Evolutionary conservation across 2,329 filamentous ascomycete species (phyloP), one percentile per base, ranked within the genome.

Genomic region (Sporothrix euskadiensis): DNA sequence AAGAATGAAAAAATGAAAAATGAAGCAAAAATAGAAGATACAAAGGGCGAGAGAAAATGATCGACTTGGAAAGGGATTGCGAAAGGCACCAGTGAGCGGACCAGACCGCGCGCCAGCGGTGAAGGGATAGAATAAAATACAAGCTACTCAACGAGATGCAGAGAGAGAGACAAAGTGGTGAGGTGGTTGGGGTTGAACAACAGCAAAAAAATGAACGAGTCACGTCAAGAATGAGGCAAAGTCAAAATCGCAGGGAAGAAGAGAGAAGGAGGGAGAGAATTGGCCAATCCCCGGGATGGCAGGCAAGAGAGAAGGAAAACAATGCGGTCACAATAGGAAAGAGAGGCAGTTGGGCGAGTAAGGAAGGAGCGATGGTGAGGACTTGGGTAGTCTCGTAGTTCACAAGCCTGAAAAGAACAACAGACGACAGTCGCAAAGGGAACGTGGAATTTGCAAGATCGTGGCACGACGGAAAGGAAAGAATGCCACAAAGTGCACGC

Each of bases 321-420:
- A 47, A 22, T 16, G 6, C 26, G n/a, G 69, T 61, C 69, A 47
- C 16, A 71, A 35, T 4, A 61, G 69, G 69, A 32, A 71, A 26
- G 39, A 61, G 39, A 35, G 44, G 65, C 65, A 68, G 22, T 44
- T 71, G 47, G 22, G 4, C 32, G n/a, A 12, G 35, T 14, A 19
- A 59, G 69, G 70, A 71, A 71, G 70, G 70, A 71, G 57, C 70
- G 70, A 71, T 59, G 57, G 35, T 35, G 35, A 35, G 35, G 5
- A 35, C 16, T 41, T 16, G 26, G 19, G 26, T n/a, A 12, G 22
- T 30, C 9, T 26, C 16, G 44, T 26, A 8, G 10, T 32, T 16
- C 41, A 32, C 26, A n/a, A 26, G 44, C 35, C 52, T 71, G 35
- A 35, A 41, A 71, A 26, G 49, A 56, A 16, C 69, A 22, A 47